phyloP scores from a whole-genome alignment of 2,329 filamentous ascomycete genomes.

The Botrytis aclada region DNA sequence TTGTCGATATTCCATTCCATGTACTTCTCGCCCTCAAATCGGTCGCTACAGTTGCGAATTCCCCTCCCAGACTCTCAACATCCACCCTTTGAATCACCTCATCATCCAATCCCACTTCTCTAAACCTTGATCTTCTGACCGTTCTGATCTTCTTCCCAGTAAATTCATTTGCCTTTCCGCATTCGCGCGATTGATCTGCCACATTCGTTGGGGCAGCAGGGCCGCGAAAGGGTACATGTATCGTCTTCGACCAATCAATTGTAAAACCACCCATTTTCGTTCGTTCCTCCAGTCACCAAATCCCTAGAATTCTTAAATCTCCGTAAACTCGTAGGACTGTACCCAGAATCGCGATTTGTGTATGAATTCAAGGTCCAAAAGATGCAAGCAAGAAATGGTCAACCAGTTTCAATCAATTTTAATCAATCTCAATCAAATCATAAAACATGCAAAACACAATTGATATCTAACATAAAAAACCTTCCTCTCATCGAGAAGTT shows the following conservation, averaged over 20 bases:
- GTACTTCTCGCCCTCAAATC: neutral
- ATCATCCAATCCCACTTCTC: slow-evolving; percentile 35
- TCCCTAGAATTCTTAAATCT: neutral
- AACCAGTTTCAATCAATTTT: slow-evolving; percentile 7
- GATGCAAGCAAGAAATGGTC: neutral
- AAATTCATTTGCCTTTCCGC: neutral
- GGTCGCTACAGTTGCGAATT: neutral
- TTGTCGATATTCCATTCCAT: neutral
- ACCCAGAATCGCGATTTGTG: neutral
- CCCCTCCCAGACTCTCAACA: slow-evolving; percentile 7
- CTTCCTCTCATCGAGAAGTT: neutral
- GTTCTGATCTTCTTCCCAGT: neutral
- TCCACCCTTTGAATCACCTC: slow-evolving; percentile 19
- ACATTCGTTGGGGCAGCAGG: neutral
- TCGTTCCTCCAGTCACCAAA: neutral
- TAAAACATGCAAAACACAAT: neutral
- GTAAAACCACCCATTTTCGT: slow-evolving; percentile 11
- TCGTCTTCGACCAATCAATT: slow-evolving; percentile 16
- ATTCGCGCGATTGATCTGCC: slow-evolving; percentile 8
- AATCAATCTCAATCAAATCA: slow-evolving; percentile 11
- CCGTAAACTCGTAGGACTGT: neutral
- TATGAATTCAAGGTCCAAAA: neutral
- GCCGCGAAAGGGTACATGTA: slow-evolving; percentile 12
- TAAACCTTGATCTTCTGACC: slow-evolving; percentile 19
- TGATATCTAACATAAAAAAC: neutral